phyloP scores from a whole-genome alignment of 495 filamentous ascomycete species.

The Penicillium taxi region DNA sequence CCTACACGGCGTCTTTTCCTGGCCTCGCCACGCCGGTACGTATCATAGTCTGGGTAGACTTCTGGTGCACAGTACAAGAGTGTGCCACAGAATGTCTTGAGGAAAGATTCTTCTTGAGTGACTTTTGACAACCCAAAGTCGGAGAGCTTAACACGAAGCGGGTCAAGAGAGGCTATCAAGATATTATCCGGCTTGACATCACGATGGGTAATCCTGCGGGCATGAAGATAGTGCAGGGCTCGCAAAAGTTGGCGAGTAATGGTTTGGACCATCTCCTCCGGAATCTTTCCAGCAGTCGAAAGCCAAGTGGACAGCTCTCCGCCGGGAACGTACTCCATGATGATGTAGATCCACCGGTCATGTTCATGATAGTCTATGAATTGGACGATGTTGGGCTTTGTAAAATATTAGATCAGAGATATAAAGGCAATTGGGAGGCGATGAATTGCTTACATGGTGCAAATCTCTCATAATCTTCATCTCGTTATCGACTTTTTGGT shows the following conservation, averaged over 20 bases:
- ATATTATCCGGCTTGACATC: slow-evolving; percentile 99
- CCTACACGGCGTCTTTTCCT: slow-evolving; percentile 47
- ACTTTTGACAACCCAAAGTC: slow-evolving; percentile 96
- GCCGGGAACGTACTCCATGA: slow-evolving; percentile 87
- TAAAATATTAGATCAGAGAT: slow-evolving; percentile 1
- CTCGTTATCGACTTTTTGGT: slow-evolving; percentile 86
- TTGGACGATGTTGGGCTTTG: slow-evolving; percentile 77
- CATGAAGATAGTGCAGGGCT: slow-evolving; percentile 81
- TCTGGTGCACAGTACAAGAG: slow-evolving; percentile 94
- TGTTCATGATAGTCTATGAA: slow-evolving; percentile 81
- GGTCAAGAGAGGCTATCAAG: slow-evolving; percentile 62
- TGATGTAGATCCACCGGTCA: slow-evolving; percentile 72
- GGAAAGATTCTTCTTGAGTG: slow-evolving; percentile 78
- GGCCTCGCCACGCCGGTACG: slow-evolving; percentile 33
- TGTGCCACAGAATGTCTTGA: slow-evolving; percentile 94
- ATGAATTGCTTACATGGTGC: slow-evolving; percentile 57
- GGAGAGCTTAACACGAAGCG: slow-evolving; percentile 79
- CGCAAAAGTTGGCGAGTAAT: slow-evolving; percentile 72
- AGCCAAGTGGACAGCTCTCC: slow-evolving; percentile 79
- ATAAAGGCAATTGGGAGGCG: neutral
- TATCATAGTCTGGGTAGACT: slow-evolving; percentile 79
- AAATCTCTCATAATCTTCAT: slow-evolving; percentile 86
- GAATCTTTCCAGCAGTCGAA: slow-evolving; percentile 47
- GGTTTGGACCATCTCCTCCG: slow-evolving; percentile 57
- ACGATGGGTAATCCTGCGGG: slow-evolving; percentile 81